Percentiles rank a stretch among this genome's conserved stretches.
Conservation (phyloP, 2,329 filamentous ascomycete genomes). For the Hypocreales sp. region DNA sequence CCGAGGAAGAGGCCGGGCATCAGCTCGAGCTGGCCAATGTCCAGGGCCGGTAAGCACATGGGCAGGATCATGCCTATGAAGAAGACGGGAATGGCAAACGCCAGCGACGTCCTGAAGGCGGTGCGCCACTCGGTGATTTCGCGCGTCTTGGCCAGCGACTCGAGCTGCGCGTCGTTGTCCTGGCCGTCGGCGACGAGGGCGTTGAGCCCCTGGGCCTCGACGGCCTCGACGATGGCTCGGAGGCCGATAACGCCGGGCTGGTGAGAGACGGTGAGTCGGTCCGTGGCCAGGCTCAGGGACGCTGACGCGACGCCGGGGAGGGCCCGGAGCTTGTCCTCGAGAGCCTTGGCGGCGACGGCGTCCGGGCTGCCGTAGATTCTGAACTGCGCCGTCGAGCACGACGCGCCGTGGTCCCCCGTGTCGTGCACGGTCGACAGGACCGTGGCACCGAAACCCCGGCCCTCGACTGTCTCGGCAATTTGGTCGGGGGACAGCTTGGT, state of each 20-base stretch:
- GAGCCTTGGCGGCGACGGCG: slow-evolving; percentile 50
- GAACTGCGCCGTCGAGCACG: slow-evolving; percentile 52
- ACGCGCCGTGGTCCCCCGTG: slow-evolving; percentile 33
- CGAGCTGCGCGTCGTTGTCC: slow-evolving; percentile 91
- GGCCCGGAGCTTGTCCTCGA: slow-evolving; percentile 53
- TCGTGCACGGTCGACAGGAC: slow-evolving; percentile 63
- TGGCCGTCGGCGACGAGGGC: slow-evolving; percentile 81
- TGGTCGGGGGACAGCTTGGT: slow-evolving; percentile 53
- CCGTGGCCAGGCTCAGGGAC: slow-evolving; percentile 56
- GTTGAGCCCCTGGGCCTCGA: slow-evolving; percentile 76
- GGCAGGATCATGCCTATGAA: slow-evolving; percentile 87
- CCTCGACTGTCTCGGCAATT: slow-evolving; percentile 73
- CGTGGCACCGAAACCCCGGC: slow-evolving; percentile 74
- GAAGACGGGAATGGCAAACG: slow-evolving; percentile 82
- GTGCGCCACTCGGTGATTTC: slow-evolving; percentile 88
- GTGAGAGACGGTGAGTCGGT: slow-evolving; percentile 59
- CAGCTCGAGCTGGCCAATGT: slow-evolving; percentile 56
- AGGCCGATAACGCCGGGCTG: slow-evolving; percentile 60
- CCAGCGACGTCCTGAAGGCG: slow-evolving; percentile 62
- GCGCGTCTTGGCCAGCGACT: slow-evolving; percentile 88
- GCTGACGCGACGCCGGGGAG: slow-evolving; percentile 61
- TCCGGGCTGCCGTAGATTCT: slow-evolving; percentile 72
- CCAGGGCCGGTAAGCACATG: slow-evolving; percentile 61
- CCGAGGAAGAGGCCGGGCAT: slow-evolving; percentile 73
- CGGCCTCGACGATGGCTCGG: slow-evolving; percentile 62